These are phyloP conservation scores for Pythium pectinolyticum DNA, from an alignment of 352 stramenopile genomes.

Conservation along the genomic window DNA sequence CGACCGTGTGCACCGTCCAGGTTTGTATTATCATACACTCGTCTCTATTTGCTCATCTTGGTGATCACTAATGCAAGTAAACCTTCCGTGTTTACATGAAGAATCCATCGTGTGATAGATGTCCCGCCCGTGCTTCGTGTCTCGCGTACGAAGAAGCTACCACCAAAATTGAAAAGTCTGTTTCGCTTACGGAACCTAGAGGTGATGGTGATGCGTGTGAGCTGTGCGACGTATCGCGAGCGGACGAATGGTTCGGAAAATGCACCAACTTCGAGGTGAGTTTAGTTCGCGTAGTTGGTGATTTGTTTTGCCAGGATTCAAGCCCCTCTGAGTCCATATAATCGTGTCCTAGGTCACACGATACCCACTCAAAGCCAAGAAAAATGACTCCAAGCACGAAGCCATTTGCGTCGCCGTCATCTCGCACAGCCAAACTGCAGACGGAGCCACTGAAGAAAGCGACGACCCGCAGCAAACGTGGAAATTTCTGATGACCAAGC, in stretches of 20 bases:
- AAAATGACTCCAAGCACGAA: constrained; percentile 76
- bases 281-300: neutral
- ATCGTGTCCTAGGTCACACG: constrained; percentile 54
- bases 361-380: constrained; percentile 83
- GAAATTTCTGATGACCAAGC: constrained; percentile 80
- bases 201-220: constrained; percentile 35
- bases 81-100: too few relatives aligned
- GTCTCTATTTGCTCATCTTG: neutral
- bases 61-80: neutral
- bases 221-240: constrained; percentile 65
- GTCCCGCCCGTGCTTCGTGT: constrained; percentile 64
- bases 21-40: constrained; percentile 21
- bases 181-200: neutral
- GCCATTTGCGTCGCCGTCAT: constrained; percentile 75
- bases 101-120: constrained; percentile 72
- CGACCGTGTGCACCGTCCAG: constrained; percentile 93
- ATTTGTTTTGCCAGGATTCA: neutral
- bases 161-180: constrained; percentile 14
- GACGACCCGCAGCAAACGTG: constrained; percentile 32
- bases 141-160: constrained; percentile 64
- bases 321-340: neutral
- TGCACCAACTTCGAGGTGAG: constrained; percentile 30
- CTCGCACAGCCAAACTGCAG: constrained; percentile 33
- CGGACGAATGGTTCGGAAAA: constrained; percentile 49
- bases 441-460: neutral